These are phyloP conservation scores for Chrysanthemum seticuspe DNA, from an alignment of 129 eudicot species.

Conservation along the genomic window DNA sequence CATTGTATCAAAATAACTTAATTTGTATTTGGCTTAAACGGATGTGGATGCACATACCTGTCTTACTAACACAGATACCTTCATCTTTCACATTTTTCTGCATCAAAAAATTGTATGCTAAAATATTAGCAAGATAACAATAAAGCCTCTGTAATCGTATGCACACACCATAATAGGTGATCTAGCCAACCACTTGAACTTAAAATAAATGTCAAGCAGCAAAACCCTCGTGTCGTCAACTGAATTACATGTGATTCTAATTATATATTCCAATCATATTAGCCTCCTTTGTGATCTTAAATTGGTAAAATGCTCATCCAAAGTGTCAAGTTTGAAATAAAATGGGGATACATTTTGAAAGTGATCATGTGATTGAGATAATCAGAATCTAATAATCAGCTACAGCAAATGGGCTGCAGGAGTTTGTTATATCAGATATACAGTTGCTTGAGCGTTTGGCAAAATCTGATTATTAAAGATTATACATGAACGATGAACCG, in stretches of 20 bases:
- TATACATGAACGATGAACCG: no score
- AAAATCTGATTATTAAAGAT: no score
- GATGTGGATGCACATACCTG: slow-evolving; percentile 6
- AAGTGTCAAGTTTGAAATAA: no score
- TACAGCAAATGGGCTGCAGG: no score
- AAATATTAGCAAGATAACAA: slow-evolving; percentile 3
- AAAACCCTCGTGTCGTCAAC: background rate
- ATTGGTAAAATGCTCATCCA: background rate
- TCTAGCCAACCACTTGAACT: slow-evolving; percentile 19
- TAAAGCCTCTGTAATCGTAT: background rate
- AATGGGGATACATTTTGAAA: no score
- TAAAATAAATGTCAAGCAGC: background rate
- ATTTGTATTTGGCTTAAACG: no score
- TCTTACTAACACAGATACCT: background rate
- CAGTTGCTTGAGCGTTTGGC: no score
- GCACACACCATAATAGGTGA: background rate
- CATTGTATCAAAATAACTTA: background rate
- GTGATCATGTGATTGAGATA: no score
- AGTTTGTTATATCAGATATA: no score
- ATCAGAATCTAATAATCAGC: no score
- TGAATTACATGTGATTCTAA: background rate
- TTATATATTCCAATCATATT: background rate
- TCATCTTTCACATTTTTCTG: slow-evolving; percentile 33
- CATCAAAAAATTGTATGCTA: slow-evolving; percentile 6
- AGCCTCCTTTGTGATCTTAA: background rate